phyloP scores from a whole-genome alignment of 306 rosid genomes.

The Cicer chorassanicum region DNA sequence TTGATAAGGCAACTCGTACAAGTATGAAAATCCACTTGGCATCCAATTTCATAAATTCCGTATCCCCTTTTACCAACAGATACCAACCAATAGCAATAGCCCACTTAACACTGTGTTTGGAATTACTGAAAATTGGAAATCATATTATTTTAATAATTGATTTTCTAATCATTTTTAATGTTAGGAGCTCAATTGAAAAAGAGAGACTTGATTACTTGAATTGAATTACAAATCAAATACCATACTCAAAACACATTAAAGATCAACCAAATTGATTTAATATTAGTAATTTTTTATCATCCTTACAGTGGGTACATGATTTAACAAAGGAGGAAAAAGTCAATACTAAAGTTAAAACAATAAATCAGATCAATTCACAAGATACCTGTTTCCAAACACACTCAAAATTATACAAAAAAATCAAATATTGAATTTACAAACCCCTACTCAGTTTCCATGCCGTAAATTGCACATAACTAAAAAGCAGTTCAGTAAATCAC shows the following conservation, averaged over 20 bases:
- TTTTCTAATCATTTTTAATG: background rate
- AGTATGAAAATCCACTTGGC: slow-evolving; percentile 12
- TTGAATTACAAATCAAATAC: slow-evolving; percentile 13
- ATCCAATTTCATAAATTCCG: slow-evolving; percentile 6
- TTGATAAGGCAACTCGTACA: background rate
- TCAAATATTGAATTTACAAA: slow-evolving; percentile 9
- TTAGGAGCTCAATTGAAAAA: background rate
- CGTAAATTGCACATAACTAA: slow-evolving; percentile 8
- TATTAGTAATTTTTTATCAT: background rate
- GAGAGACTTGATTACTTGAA: background rate
- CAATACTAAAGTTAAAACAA: slow-evolving; percentile 2
- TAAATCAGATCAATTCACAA: slow-evolving; percentile 11
- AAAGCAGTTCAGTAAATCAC: slow-evolving; percentile 28
- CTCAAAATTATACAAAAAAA: slow-evolving; percentile 6
- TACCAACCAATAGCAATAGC: slow-evolving; percentile 14
- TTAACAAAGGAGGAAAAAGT: background rate
- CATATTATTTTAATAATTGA: slow-evolving; percentile 2
- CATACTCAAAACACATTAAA: background rate
- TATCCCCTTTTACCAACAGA: background rate
- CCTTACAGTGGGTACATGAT: background rate
- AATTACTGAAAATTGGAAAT: background rate
- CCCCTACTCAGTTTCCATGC: slow-evolving; percentile 25
- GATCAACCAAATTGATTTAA: slow-evolving; percentile 3
- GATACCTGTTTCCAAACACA: slow-evolving; percentile 6
- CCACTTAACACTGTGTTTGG: background rate